These are phyloP conservation scores for Oenanthe javanica DNA, from an alignment of 140 eudicot species.

Conservation along the genomic window DNA sequence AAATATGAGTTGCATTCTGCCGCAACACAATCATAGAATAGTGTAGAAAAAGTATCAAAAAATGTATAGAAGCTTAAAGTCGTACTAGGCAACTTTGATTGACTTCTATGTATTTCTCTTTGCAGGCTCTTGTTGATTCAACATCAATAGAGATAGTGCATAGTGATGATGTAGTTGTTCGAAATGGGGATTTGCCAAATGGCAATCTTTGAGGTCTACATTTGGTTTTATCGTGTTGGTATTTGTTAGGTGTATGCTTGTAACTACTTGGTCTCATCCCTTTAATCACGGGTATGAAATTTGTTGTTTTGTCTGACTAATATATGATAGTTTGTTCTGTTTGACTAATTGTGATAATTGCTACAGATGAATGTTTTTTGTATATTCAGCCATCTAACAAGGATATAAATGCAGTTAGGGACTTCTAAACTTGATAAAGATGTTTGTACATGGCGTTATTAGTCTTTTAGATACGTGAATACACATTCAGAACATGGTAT, in stretches of 20 bases:
- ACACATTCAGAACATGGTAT: too few species aligned
- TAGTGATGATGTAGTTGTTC: constrained; percentile 28
- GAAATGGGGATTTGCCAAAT: constrained; percentile 19
- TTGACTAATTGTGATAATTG: too few species aligned
- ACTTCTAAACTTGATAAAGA: not conserved
- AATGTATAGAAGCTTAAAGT: not conserved
- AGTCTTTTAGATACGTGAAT: too few species aligned
- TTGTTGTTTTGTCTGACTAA: not conserved
- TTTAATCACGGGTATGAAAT: not conserved
- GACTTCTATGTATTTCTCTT: constrained; percentile 6
- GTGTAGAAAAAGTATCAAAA: not conserved
- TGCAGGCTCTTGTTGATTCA: constrained; percentile 52
- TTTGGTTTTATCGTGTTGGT: not conserved
- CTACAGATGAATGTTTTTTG: not conserved
- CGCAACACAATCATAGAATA: not conserved
- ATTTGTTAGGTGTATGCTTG: not conserved
- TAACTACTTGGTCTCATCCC: not conserved
- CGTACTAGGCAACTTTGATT: not conserved
- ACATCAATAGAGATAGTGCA: constrained; percentile 34
- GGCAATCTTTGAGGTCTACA: constrained; percentile 13
- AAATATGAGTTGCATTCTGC: not conserved
- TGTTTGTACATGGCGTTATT: not conserved
- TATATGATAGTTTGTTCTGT: not conserved
- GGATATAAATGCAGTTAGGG: not conserved
- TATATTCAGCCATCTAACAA: not conserved